Conservation (phyloP, 345 rosid genomes). For the Lepidium didymum region DNA sequence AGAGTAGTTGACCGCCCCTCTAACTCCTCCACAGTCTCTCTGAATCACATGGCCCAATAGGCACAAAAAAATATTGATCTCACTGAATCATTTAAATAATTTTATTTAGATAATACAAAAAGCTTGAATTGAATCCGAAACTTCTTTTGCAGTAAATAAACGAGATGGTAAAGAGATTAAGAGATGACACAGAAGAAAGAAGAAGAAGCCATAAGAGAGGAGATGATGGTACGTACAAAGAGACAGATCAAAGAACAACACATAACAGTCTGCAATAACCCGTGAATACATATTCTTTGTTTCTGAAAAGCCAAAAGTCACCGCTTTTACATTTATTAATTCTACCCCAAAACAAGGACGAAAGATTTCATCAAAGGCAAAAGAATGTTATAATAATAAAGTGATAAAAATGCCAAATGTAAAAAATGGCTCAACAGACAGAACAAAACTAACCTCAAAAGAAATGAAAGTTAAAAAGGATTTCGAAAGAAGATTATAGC, state of each 20-base stretch:
- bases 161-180: neutral
- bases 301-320: constrained; percentile 18
- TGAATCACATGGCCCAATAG: neutral
- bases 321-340: neutral
- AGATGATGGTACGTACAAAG: neutral
- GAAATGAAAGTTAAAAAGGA: constrained; percentile 46
- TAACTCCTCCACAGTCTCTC: constrained; percentile 23
- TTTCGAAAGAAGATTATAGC: constrained; percentile 33
- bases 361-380: neutral
- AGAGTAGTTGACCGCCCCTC: constrained; percentile 69
- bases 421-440: constrained; percentile 19
- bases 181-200: no score
- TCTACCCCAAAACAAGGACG: constrained; percentile 8
- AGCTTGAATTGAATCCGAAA: neutral
- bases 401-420: constrained; percentile 25
- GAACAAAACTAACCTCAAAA: constrained; percentile 43
- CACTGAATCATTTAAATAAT: neutral
- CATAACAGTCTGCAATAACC: constrained; percentile 10
- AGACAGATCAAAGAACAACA: constrained; percentile 2
- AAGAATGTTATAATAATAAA: constrained; percentile 4
- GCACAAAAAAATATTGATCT: neutral
- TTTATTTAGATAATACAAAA: neutral
- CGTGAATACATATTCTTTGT: constrained; percentile 7
- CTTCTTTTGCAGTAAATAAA: neutral
- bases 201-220: neutral